Percentiles rank a stretch among this genome's conserved stretches.
phyloP scores from a whole-genome alignment of 2,329 filamentous ascomycete genomes.

The Trichoderma brevicompactum region DNA sequence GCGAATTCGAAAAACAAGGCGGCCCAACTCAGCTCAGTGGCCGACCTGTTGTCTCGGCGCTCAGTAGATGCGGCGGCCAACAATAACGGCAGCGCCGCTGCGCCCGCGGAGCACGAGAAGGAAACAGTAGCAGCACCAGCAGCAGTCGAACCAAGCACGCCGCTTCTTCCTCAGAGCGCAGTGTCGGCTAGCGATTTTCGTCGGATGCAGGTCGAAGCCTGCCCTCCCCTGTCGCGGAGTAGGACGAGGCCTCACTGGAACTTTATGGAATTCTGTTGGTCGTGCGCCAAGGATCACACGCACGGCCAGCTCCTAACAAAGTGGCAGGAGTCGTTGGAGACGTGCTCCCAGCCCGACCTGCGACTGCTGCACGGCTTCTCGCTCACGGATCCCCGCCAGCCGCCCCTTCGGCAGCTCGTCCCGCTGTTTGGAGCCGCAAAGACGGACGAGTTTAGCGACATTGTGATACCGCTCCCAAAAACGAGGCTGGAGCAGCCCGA shows the following conservation, averaged over 20 bases:
- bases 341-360: conserved; percentile 79
- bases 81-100: not conserved
- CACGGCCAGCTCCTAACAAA: conserved; percentile 67
- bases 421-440: conserved; percentile 80
- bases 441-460: conserved; percentile 73
- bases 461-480: conserved; percentile 68
- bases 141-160: not conserved
- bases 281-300: conserved; percentile 67
- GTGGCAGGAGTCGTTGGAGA: conserved; percentile 67
- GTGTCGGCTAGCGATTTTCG: conserved; percentile 41
- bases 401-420: conserved; percentile 66
- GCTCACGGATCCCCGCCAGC: conserved; percentile 64
- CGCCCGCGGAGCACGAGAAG: conserved; percentile 12
- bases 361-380: conserved; percentile 75
- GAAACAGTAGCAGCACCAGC: not conserved
- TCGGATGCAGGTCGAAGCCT: conserved; percentile 55
- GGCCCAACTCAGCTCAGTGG: conserved; percentile 37
- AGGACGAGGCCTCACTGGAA: conserved; percentile 66
- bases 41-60: conserved; percentile 39
- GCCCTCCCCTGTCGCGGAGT: conserved; percentile 64
- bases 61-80: conserved; percentile 30
- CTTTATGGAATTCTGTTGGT: conserved; percentile 64
- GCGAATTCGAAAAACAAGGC: conserved; percentile 33
- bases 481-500: conserved; percentile 49
- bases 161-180: not conserved